Evolutionary conservation across 1,284 basidiomycete species (phyloP).

Genomic region (Melampsora larici-populina): DNA sequence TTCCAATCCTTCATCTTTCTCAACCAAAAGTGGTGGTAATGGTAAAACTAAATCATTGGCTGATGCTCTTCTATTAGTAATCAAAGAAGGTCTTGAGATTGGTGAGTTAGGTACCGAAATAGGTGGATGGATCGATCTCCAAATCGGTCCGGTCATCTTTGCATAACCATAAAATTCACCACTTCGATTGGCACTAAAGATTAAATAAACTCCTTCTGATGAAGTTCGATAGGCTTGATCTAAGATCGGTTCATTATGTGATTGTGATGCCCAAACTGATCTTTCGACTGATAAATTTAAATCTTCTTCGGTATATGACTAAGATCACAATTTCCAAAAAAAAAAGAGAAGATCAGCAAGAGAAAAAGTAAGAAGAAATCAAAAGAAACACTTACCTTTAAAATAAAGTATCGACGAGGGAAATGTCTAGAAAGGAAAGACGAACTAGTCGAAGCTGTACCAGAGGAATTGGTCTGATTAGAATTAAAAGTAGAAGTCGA

Average conservation of each 20-base stretch:
- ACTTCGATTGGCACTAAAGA: conserved; percentile 45
- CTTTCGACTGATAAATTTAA: conserved; percentile 37
- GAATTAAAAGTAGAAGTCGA: conserved; percentile 22
- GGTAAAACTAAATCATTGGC: background rate
- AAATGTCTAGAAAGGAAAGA: conserved; percentile 42
- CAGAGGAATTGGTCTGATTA: conserved; percentile 2
- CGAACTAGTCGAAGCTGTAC: conserved; percentile 30
- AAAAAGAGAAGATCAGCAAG: background rate
- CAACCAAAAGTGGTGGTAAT: no score
- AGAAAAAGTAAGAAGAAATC: background rate
- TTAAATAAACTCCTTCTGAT: conserved; percentile 40
- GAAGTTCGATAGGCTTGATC: conserved; percentile 45
- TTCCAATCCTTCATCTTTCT: no score
- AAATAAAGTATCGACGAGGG: conserved; percentile 42
- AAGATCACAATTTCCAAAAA: no score
- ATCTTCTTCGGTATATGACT: conserved; percentile 43
- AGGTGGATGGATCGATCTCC: background rate
- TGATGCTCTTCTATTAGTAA: background rate
- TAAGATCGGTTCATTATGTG: conserved; percentile 44
- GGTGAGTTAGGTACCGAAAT: background rate
- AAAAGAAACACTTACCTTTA: conserved; percentile 31
- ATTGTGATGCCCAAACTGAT: conserved; percentile 42
- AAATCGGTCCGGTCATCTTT: conserved; percentile 30
- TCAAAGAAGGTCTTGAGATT: background rate
- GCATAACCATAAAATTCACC: conserved; percentile 44